These are phyloP conservation scores for Marasmius oreades DNA, from an alignment of 1,284 basidiomycete genomes.

Conservation along the genomic window DNA sequence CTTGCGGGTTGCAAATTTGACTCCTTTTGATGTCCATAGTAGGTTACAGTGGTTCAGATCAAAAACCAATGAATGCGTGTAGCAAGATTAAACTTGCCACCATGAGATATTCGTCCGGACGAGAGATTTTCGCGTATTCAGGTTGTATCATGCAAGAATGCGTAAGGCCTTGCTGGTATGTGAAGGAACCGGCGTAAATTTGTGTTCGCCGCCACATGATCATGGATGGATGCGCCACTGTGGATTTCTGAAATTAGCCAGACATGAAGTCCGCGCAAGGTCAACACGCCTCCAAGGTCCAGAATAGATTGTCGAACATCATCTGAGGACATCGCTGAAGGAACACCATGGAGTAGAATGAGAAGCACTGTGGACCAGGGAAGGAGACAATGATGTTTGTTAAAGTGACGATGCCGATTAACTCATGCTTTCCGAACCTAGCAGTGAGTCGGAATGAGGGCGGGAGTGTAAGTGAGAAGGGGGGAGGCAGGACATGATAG, in stretches of 20 bases:
- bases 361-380: constrained; percentile 87
- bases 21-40: constrained; percentile 37
- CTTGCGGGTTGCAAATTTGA: constrained; percentile 58
- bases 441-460: constrained; percentile 66
- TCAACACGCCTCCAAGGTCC: constrained; percentile 82
- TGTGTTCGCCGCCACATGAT: constrained; percentile 73
- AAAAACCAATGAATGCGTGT: background rate
- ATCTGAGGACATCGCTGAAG: constrained; percentile 85
- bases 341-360: constrained; percentile 97
- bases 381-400: constrained; percentile 14
- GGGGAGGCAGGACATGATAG: constrained; percentile 7
- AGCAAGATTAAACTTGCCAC: constrained; percentile 21
- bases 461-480: constrained; percentile 24
- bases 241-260: constrained; percentile 86
- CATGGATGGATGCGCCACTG: constrained; percentile 86
- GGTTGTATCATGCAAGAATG: constrained; percentile 93
- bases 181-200: constrained; percentile 90
- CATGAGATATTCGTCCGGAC: constrained; percentile 44
- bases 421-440: constrained; percentile 54
- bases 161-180: constrained; percentile 85
- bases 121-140: constrained; percentile 51
- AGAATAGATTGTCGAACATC: constrained; percentile 81
- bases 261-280: constrained; percentile 93
- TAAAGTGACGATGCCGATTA: constrained; percentile 9
- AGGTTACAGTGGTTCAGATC: background rate